Conservation (phyloP, 225 moss, liverwort and hornwort species). For the Pseudisothecium myosuroides region DNA sequence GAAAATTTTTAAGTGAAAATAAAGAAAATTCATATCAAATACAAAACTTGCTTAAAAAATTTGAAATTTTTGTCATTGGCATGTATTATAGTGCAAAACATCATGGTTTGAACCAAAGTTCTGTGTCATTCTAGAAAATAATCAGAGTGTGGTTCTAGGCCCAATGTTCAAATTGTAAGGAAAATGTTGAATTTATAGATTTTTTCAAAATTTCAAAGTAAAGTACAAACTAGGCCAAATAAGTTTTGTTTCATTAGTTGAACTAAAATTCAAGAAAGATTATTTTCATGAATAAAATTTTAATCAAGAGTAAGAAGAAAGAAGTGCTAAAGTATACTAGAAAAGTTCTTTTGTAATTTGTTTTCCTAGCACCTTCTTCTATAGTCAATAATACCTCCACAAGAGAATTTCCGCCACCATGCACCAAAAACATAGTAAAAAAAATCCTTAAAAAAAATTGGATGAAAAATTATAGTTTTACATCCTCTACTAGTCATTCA, state of each 20-base stretch:
- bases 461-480: not conserved
- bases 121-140: accelerated
- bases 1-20: too few species aligned
- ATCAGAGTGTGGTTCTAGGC: accelerated
- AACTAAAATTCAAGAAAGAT: not conserved
- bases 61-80: not conserved
- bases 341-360: accelerated
- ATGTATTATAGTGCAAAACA: not conserved
- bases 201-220: not conserved
- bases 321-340: not conserved
- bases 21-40: not conserved
- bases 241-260: not conserved
- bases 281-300: not conserved
- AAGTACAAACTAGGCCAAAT: accelerated
- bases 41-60: not conserved
- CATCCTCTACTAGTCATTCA: not conserved
- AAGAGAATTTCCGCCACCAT: accelerated
- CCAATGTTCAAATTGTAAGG: not conserved
- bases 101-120: not conserved
- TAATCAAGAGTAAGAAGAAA: not conserved
- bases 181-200: not conserved
- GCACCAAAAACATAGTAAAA: not conserved
- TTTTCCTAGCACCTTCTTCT: not conserved
- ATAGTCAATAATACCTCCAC: not conserved
- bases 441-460: not conserved